phyloP scores from a whole-genome alignment of 106 monocot species.

The Xerophyta viscosa region DNA sequence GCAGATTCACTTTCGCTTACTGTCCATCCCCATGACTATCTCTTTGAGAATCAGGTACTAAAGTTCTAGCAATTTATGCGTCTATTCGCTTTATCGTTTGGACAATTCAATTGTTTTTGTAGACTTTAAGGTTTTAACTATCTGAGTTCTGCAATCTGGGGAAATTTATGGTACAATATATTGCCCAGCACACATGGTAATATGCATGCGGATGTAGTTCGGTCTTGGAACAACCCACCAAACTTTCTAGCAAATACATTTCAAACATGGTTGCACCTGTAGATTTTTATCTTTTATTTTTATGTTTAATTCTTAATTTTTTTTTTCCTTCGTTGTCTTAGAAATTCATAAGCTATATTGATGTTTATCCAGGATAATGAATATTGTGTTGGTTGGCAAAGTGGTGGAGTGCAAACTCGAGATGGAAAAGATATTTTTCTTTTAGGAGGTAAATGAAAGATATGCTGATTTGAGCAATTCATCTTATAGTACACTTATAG shows the following conservation, averaged over 20 bases:
- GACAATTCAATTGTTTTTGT: not conserved
- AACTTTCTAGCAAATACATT: too few species aligned
- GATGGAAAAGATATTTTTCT: constrained; percentile 82
- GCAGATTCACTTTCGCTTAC: constrained; percentile 36
- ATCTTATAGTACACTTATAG: too few species aligned
- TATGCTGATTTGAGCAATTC: not conserved
- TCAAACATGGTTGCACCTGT: too few species aligned
- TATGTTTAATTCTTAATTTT: not conserved
- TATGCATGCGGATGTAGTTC: too few species aligned
- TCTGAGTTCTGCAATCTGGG: too few species aligned
- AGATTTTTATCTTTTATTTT: not conserved
- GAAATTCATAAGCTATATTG: not conserved
- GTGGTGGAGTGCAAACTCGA: constrained; percentile 60
- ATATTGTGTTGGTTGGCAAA: constrained; percentile 82
- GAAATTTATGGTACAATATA: too few species aligned
- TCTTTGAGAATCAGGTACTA: constrained; percentile 51
- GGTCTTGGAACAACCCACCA: too few species aligned
- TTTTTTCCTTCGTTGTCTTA: not conserved
- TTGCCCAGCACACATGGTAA: too few species aligned
- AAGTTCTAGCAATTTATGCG: not conserved
- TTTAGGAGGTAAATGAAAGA: constrained; percentile 53
- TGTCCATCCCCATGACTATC: constrained; percentile 76
- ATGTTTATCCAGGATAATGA: constrained; percentile 27
- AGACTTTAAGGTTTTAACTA: not conserved
- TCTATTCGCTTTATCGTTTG: not conserved